These are phyloP conservation scores for Pestalotiopsis sp. DNA, from an alignment of 2,329 filamentous ascomycete genomes.

Conservation along the genomic window DNA sequence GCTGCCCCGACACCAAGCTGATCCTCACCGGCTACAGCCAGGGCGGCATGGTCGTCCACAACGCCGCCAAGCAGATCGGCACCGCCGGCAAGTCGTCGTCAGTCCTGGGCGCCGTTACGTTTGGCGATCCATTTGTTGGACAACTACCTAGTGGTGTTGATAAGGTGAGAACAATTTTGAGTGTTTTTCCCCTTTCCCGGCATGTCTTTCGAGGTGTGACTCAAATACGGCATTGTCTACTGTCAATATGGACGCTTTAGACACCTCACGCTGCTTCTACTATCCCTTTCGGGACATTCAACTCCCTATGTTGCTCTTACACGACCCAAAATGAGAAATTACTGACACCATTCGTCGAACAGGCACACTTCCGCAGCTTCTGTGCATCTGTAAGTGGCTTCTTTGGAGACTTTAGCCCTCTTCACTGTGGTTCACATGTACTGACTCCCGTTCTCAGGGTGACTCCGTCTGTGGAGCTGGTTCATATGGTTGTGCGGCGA, in stretches of 20 bases:
- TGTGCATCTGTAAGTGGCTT: constrained; percentile 12
- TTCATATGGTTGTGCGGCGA: constrained; percentile 3
- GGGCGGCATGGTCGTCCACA: constrained; percentile 14
- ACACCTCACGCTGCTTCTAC: constrained; percentile 8
- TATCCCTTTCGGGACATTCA: too few relatives aligned
- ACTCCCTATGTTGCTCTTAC: too few relatives aligned
- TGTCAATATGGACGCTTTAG: too few relatives aligned
- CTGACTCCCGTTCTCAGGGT: neutral
- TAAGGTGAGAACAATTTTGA: neutral
- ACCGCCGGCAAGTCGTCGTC: neutral
- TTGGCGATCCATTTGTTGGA: constrained; percentile 11
- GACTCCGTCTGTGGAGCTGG: constrained; percentile 13
- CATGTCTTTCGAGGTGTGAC: too few relatives aligned
- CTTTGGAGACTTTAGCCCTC: neutral
- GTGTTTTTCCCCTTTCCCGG: too few relatives aligned
- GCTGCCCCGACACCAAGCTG: constrained; percentile 13
- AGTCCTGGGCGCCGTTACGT: constrained; percentile 9
- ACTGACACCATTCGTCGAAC: too few relatives aligned
- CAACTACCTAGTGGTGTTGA: neutral
- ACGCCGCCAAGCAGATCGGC: constrained; percentile 3
- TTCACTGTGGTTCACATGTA: neutral
- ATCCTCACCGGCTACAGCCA: constrained; percentile 12
- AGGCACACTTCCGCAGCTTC: constrained; percentile 3
- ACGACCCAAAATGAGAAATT: too few relatives aligned
- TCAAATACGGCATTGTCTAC: too few relatives aligned